Conservation (phyloP, 768 basidiomycete species). For the Pleurotus tuber-regium region DNA sequence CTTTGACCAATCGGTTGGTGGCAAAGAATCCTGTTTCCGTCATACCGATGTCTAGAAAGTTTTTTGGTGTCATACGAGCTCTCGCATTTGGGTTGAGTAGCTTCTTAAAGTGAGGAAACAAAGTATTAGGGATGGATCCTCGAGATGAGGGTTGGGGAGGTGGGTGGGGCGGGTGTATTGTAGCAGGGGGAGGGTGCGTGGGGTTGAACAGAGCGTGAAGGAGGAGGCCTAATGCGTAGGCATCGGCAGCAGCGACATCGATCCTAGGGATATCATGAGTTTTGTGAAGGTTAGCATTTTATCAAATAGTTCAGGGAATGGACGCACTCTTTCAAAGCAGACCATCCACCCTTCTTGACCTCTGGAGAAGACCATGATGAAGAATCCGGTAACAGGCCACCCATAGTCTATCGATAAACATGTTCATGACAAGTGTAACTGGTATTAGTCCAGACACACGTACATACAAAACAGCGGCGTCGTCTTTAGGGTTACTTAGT, state of each 20-base stretch:
- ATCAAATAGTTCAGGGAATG: conserved; percentile 23
- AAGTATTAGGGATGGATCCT: conserved; percentile 67
- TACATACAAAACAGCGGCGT: conserved; percentile 78
- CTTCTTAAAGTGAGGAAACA: conserved; percentile 84
- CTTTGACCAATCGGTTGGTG: conserved; percentile 77
- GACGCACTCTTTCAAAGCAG: conserved; percentile 63
- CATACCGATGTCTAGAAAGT: conserved; percentile 82
- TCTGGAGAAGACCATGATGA: conserved; percentile 74
- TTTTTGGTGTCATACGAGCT: conserved; percentile 69
- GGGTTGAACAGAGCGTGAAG: conserved; percentile 90
- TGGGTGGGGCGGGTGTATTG: conserved; percentile 69
- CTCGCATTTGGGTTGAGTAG: conserved; percentile 89
- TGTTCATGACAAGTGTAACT: too few relatives aligned
- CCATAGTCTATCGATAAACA: conserved; percentile 79
- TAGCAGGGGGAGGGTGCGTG: conserved; percentile 64
- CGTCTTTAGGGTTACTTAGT: conserved; percentile 80
- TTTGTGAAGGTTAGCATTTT: too few relatives aligned
- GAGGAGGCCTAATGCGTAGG: conserved; percentile 86
- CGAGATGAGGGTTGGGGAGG: conserved; percentile 74
- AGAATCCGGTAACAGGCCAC: conserved; percentile 59
- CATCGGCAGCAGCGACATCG: conserved; percentile 68
- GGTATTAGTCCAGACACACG: conserved; percentile 27
- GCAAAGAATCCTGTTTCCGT: conserved; percentile 80
- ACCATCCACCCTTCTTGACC: conserved; percentile 87
- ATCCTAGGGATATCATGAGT: conserved; percentile 35